Percentiles rank a stretch among this genome's conserved stretches.
Evolutionary conservation across 2,329 filamentous ascomycete genomes (phyloP).

Genomic region (Dothidotthia symphoricarpi): DNA sequence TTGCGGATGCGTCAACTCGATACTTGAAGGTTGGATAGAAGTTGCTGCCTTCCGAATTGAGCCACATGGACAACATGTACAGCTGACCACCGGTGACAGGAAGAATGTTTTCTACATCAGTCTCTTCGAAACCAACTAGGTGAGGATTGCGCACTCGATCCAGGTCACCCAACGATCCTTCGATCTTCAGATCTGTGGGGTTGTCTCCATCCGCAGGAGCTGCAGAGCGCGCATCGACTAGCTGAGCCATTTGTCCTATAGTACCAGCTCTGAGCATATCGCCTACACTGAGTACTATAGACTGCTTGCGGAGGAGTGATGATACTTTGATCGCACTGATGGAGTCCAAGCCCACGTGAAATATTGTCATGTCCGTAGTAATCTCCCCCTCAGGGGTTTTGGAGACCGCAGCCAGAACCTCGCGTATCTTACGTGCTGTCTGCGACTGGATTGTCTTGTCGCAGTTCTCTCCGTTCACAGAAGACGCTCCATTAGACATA

Average conservation of each 20-base stretch:
- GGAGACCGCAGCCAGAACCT: conserved; percentile 57
- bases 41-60: conserved; percentile 61
- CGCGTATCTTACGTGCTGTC: conserved; percentile 44
- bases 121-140: conserved; percentile 42
- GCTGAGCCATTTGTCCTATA: conserved; percentile 61
- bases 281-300: conserved; percentile 64
- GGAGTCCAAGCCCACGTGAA: conserved; percentile 85
- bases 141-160: conserved; percentile 44
- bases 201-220: conserved; percentile 1
- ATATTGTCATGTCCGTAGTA: conserved; percentile 63
- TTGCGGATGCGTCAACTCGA: conserved; percentile 45
- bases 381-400: conserved; percentile 60
- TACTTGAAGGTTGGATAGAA: conserved; percentile 77
- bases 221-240: conserved; percentile 23
- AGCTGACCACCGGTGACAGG: conserved; percentile 75
- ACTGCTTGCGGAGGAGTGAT: conserved; percentile 64
- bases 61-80: conserved; percentile 78
- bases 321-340: conserved; percentile 87
- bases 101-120: conserved; percentile 57
- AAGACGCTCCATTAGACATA: not conserved
- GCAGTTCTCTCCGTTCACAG: not conserved
- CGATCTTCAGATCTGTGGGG: conserved; percentile 5
- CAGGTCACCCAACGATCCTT: conserved; percentile 39
- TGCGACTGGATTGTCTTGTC: conserved; percentile 24
- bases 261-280: conserved; percentile 68